Evolutionary conservation across 805 yeast genomes (phyloP).

Genomic region (Yarrowia phangngaensis): DNA sequence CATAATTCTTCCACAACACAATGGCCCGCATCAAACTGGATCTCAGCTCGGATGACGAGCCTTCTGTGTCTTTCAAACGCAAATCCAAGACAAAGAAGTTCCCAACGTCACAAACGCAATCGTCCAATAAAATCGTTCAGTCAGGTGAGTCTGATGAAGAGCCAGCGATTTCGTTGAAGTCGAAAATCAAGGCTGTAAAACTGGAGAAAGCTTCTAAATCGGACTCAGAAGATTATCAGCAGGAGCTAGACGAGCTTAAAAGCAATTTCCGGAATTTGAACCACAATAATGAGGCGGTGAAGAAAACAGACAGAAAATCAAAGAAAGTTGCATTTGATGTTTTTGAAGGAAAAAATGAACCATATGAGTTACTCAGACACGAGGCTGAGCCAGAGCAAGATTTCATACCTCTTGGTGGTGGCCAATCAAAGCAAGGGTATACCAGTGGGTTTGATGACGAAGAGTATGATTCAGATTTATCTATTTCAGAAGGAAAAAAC

Average conservation of each 20-base stretch:
- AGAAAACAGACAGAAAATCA: neutral
- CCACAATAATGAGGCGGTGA: neutral
- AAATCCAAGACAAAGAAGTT: neutral
- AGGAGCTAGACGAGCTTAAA: constrained; percentile 19
- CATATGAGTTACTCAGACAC: no score
- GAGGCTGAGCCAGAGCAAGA: no score
- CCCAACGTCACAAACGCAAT: neutral
- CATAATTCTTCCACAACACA: no score
- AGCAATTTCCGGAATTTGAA: neutral
- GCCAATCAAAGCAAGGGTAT: neutral
- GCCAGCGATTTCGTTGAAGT: constrained; percentile 4
- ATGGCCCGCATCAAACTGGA: constrained; percentile 20
- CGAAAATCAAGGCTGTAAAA: constrained; percentile 19
- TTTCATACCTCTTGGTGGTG: constrained; percentile 2
- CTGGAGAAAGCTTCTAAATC: neutral
- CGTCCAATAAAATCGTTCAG: neutral
- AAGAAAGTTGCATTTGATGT: constrained; percentile 10
- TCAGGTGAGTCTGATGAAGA: constrained; percentile 8
- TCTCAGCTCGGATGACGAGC: constrained; percentile 24
- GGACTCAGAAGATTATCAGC: constrained; percentile 6
- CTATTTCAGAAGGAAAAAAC: constrained; percentile 7
- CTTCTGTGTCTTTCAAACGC: constrained; percentile 19
- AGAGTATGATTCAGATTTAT: constrained; percentile 9
- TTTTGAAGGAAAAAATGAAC: neutral
- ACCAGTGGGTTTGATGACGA: constrained; percentile 1